Evolutionary conservation across 306 rosid species (phyloP).

Genomic region (Morella rubra): DNA sequence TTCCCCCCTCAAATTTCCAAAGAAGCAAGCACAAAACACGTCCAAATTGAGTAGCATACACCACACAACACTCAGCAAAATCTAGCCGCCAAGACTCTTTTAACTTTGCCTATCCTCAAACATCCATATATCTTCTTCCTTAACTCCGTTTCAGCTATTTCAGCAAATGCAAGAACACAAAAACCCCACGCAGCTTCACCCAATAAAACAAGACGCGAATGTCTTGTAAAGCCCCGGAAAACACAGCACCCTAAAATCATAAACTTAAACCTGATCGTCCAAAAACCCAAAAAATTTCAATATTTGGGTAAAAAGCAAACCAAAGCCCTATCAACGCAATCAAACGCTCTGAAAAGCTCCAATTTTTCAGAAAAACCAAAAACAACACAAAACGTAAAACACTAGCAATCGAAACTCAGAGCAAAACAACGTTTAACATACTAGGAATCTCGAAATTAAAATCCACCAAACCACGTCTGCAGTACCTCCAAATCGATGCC

Average conservation of each 20-base stretch:
- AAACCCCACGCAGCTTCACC: no score
- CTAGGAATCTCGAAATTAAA: not conserved
- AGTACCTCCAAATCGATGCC: conserved; percentile 76
- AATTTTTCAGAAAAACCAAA: not conserved
- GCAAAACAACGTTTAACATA: not conserved
- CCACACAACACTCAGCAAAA: no score
- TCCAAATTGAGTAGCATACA: no score
- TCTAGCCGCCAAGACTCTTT: no score
- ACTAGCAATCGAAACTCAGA: not conserved
- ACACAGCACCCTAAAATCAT: no score
- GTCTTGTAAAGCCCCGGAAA: no score
- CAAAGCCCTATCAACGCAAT: not conserved
- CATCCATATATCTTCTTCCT: no score
- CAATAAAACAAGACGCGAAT: not conserved
- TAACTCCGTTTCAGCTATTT: no score
- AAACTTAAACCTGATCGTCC: not conserved
- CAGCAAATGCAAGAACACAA: no score
- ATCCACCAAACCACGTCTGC: not conserved
- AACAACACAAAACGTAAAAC: not conserved
- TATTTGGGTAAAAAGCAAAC: not conserved
- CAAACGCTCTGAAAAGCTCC: not conserved
- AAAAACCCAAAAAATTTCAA: not conserved
- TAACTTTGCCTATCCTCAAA: no score
- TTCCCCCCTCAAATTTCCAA: no score
- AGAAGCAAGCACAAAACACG: no score